Conservation (phyloP, 768 basidiomycete species). For the Goffeauzyma gilvescens region DNA sequence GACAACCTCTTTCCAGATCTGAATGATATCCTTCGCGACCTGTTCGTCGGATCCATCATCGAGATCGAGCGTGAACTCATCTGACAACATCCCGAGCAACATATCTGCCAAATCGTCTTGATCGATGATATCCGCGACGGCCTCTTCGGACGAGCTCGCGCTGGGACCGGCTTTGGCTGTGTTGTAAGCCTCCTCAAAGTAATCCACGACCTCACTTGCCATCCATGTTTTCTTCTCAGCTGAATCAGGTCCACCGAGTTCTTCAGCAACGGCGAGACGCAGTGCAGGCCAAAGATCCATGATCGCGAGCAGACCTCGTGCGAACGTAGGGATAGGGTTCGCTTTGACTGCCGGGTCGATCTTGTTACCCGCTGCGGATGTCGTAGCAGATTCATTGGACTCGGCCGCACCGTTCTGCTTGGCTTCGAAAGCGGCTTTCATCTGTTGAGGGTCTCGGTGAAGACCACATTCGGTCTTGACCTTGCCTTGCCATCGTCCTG, state of each 20-base stretch:
- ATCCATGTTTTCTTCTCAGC: conserved; percentile 64
- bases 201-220: conserved; percentile 38
- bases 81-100: conserved; percentile 61
- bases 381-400: too few species aligned
- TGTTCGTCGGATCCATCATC: conserved; percentile 66
- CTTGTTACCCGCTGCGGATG: too few species aligned
- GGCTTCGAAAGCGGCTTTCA: conserved; percentile 32
- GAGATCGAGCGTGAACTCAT: conserved; percentile 66
- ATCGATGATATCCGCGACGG: conserved; percentile 37
- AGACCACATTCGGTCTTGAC: conserved; percentile 86
- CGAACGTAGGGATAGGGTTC: conserved; percentile 44
- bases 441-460: conserved; percentile 69
- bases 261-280: conserved; percentile 62
- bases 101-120: conserved; percentile 61
- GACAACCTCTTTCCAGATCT: conserved; percentile 22
- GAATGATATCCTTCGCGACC: conserved; percentile 45
- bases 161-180: not conserved
- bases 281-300: conserved; percentile 70
- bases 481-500: conserved; percentile 77
- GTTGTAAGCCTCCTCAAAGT: conserved; percentile 29
- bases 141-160: conserved; percentile 2
- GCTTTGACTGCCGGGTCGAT: too few species aligned
- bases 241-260: conserved; percentile 66
- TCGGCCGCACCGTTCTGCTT: conserved; percentile 7
- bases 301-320: conserved; percentile 65